Evolutionary conservation across 2,329 filamentous ascomycete genomes (phyloP), one percentile per base, ranked within the genome.

Genomic region (Epichloe amarillans): DNA sequence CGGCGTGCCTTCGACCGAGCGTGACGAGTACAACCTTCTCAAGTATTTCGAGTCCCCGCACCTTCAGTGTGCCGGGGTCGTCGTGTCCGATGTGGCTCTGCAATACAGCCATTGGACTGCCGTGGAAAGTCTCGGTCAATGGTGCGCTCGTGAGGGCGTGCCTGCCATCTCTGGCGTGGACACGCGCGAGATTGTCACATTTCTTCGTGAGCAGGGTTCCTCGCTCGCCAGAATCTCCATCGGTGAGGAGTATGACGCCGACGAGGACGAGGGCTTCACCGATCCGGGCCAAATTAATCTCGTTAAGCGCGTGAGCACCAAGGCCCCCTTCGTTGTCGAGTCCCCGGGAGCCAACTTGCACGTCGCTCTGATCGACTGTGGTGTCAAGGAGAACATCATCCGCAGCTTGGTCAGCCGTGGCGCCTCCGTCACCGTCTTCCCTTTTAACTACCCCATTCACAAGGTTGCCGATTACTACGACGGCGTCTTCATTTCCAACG

Each of bases 381-480:
- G 93, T 75, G 93, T 97, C 60, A 98, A 98, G 80, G 93, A 98
- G 80, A 98, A 98, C 75, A 98, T 98, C 62, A 83, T 98, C 53
- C 88, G 93, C 64, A 94, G 87, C 67, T 77, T 98, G 54, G 90
- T 97, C 64, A 84, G 80, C 70, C 89, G 93, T 56, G 93, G 93
- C 54, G 88, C 90, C 50, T 90, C 87, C 56, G 86, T 95, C 56
- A 97, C 93, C 40, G 87, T 88, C 62, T 94, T 98, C 76, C 93
- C 93, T 53, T 96, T 86, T 72, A 83, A 97, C 74, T 97, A 93
- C 73, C 91, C 90, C 49, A 93, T 98, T 67, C 90, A 97, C 79
- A 96, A 97, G 79, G 87, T 96, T 38, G 87, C 93, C 52, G 86
- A 94, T 70, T 89, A 97, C 77, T 97, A 95, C 62, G 93, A 98